A percentile compares a stretch with the other conserved stretches of the same genome.
These are phyloP conservation scores for Fraxinus quadrangulata DNA, from an alignment of 257 asterid species.

Conservation along the genomic window DNA sequence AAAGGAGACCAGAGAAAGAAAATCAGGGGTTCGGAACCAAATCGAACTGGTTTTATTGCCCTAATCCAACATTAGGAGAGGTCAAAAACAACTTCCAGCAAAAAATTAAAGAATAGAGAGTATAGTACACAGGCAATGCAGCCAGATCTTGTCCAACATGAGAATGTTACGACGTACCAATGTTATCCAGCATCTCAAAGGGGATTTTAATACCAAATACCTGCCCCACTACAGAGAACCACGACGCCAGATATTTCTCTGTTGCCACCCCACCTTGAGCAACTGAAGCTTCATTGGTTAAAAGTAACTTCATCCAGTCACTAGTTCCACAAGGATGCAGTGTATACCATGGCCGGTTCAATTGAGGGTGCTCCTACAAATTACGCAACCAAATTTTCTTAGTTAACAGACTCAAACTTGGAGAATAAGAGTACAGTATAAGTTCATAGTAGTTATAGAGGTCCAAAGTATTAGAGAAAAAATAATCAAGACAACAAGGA, in stretches of 20 bases:
- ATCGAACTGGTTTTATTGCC: not conserved
- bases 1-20: no score
- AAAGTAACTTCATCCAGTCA: slow-evolving; percentile 86
- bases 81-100: not conserved
- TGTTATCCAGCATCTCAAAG: slow-evolving; percentile 43
- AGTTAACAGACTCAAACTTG: not conserved
- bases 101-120: not conserved
- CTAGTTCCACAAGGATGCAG: slow-evolving; percentile 92
- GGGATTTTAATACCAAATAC: slow-evolving; percentile 68
- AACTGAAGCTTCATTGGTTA: slow-evolving; percentile 35
- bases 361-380: slow-evolving; percentile 71
- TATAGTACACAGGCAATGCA: not conserved
- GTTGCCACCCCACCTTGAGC: slow-evolving; percentile 29
- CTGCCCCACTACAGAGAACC: slow-evolving; percentile 83
- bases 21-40: not conserved
- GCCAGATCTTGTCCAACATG: not conserved
- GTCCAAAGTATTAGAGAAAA: not conserved
- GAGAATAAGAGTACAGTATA: slow-evolving; percentile 1
- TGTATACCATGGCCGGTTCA: slow-evolving; percentile 79
- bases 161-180: not conserved
- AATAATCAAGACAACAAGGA: not conserved
- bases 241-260: slow-evolving; percentile 58
- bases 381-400: not conserved
- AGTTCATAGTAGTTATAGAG: not conserved
- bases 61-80: not conserved